Evolutionary conservation across 768 basidiomycete species (phyloP).

Genomic region (Collybia mongolica): DNA sequence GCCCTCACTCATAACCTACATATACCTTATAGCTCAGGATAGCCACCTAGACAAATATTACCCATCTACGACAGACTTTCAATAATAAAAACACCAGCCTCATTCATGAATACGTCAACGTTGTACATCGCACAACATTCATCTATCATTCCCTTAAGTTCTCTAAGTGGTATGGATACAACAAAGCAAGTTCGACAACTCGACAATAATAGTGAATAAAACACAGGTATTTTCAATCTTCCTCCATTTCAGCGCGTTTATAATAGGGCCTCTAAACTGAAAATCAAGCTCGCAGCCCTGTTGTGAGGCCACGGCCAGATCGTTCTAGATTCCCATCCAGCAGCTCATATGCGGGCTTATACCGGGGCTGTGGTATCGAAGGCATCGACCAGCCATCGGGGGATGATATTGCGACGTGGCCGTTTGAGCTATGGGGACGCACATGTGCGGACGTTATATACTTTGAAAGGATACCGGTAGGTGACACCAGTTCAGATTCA

Average conservation of each 20-base stretch:
- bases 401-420: neutral
- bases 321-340: constrained; percentile 73
- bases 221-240: neutral
- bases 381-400: constrained; percentile 9
- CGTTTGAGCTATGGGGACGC: constrained; percentile 6
- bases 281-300: neutral
- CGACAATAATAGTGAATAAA: neutral
- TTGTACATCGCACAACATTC: neutral
- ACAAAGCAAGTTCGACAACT: neutral
- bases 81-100: neutral
- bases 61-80: no score
- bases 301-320: constrained; percentile 49
- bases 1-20: no score
- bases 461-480: constrained; percentile 26
- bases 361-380: constrained; percentile 32
- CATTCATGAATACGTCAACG: neutral
- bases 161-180: neutral
- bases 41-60: no score
- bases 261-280: neutral
- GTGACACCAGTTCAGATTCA: constrained; percentile 17
- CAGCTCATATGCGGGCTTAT: constrained; percentile 81
- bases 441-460: constrained; percentile 29
- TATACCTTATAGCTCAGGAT: no score
- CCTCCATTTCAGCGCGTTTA: neutral
- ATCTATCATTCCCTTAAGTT: no score